Conservation (phyloP, 371 early-diverging fungal genomes). For the Mortierella sp. region DNA sequence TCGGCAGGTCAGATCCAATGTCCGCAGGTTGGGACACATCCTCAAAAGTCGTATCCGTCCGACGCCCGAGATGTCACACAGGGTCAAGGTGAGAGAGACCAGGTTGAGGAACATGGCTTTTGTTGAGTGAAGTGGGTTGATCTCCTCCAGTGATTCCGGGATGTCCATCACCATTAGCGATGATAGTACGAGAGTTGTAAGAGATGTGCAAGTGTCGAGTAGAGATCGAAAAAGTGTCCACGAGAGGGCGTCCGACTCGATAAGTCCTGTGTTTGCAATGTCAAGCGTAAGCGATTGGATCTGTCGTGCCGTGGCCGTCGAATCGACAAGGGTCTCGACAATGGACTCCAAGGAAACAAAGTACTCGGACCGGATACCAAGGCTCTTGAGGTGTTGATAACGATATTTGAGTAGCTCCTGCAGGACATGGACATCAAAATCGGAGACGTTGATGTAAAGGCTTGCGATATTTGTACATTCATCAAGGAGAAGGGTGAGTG, state of each 20-base stretch:
- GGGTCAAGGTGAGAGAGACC: constrained; percentile 9
- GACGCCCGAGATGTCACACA: constrained; percentile 29
- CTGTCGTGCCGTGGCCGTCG: not conserved
- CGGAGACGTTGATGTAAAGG: constrained; percentile 19
- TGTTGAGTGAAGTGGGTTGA: constrained; percentile 24
- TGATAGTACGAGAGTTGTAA: constrained; percentile 22
- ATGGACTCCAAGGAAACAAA: constrained; percentile 33
- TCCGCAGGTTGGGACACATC: constrained; percentile 28
- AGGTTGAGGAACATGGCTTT: constrained; percentile 33
- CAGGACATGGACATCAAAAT: constrained; percentile 27
- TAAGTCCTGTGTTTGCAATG: constrained; percentile 25
- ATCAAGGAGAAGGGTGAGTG: constrained; percentile 10
- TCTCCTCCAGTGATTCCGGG: constrained; percentile 26
- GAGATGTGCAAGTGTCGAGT: constrained; percentile 11
- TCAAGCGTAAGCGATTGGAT: constrained; percentile 24
- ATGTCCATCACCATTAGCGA: constrained; percentile 29
- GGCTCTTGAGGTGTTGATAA: not conserved
- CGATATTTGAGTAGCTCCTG: constrained; percentile 4
- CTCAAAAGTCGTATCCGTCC: constrained; percentile 25
- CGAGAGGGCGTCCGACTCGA: constrained; percentile 28
- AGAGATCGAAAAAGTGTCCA: constrained; percentile 27
- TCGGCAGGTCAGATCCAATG: constrained; percentile 18
- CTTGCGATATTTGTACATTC: constrained; percentile 8
- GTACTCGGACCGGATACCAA: constrained; percentile 26
- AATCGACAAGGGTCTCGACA: constrained; percentile 13